phyloP scores from a whole-genome alignment of 176 grass and related monocot genomes.

The Carex kokanica region DNA sequence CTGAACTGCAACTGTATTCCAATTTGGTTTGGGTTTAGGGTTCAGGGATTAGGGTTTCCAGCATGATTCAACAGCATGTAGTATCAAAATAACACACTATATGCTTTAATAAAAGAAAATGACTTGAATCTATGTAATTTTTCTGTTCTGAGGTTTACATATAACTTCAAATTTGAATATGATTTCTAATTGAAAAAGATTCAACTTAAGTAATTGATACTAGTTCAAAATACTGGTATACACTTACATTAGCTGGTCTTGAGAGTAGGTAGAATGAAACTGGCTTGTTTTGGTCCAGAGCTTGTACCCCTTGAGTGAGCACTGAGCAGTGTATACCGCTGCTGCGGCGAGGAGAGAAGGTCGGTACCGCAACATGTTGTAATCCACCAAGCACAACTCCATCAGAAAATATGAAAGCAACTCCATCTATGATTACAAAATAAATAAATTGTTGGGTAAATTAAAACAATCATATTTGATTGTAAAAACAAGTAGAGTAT shows the following conservation, averaged over 20 bases:
- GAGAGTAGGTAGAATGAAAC: slow-evolving; percentile 59
- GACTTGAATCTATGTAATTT: too few species aligned
- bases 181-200: too few species aligned
- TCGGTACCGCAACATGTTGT: slow-evolving; percentile 67
- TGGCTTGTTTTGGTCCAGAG: slow-evolving; percentile 67
- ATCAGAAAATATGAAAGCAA: slow-evolving; percentile 73
- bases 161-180: too few species aligned
- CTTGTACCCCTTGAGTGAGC: slow-evolving; percentile 50
- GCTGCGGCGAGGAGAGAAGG: slow-evolving; percentile 77
- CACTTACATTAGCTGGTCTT: slow-evolving; percentile 79
- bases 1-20: neutral
- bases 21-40: too few species aligned
- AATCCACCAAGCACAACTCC: slow-evolving; percentile 77
- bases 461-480: slow-evolving; percentile 1
- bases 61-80: neutral
- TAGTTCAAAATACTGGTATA: neutral
- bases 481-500: slow-evolving; percentile 1
- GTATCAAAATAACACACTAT: neutral
- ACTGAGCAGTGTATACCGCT: slow-evolving; percentile 78
- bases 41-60: too few species aligned
- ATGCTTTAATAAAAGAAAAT: too few species aligned
- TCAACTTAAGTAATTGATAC: too few species aligned
- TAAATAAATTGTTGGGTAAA: slow-evolving; percentile 1
- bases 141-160: too few species aligned
- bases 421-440: slow-evolving; percentile 46